phyloP scores from a whole-genome alignment of 176 grass and related monocot genomes.

The Bothriochloa decipiens region DNA sequence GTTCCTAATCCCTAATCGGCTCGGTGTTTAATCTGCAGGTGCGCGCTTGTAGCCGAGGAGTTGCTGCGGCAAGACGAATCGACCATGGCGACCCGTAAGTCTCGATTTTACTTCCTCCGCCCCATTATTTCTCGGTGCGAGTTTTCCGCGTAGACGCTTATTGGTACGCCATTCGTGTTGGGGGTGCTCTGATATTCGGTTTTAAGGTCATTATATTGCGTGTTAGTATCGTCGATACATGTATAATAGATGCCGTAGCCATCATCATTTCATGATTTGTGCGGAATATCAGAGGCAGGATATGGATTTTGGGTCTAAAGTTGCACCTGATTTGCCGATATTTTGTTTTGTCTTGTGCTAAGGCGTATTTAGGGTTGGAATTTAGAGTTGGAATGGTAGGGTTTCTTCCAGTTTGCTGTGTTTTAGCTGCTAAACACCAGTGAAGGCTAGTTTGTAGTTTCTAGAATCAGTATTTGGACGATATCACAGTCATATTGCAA shows the following conservation, averaged over 20 bases:
- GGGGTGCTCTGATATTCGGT: neutral
- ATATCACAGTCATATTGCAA: neutral
- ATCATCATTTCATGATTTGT: neutral
- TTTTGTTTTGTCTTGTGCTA: neutral
- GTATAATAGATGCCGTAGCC: neutral
- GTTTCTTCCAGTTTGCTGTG: neutral
- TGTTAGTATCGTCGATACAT: neutral
- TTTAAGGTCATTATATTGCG: neutral
- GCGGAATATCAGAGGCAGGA: neutral
- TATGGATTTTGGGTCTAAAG: neutral
- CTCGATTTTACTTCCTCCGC: neutral
- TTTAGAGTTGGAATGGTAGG: neutral
- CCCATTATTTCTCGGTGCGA: neutral
- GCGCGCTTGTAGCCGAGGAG: neutral
- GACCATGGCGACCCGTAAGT: constrained; percentile 61
- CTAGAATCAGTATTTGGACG: neutral
- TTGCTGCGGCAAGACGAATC: constrained; percentile 23
- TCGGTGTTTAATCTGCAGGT: constrained; percentile 49
- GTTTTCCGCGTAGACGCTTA: neutral
- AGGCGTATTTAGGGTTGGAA: neutral
- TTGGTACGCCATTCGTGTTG: neutral
- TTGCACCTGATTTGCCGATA: neutral
- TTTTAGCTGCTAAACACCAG: neutral
- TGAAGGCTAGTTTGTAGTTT: neutral
- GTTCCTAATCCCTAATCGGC: constrained; percentile 22